Conservation (phyloP, 1,284 basidiomycete genomes). For the Xerocomus amazonicus region DNA sequence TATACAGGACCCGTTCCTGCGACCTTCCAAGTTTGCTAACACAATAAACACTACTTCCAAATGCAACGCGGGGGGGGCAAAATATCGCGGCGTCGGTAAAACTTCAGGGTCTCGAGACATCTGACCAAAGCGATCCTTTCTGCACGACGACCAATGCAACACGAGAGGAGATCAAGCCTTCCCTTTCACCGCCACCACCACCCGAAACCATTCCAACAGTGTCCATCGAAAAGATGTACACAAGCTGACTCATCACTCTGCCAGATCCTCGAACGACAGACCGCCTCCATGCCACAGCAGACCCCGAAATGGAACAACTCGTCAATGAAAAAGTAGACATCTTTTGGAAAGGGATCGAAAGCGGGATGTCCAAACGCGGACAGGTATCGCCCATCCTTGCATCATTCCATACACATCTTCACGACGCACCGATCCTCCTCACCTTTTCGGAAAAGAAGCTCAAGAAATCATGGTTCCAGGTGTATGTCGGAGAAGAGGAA, state of each 20-base stretch:
- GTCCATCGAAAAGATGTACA: conserved; percentile 36
- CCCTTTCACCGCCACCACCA: neutral
- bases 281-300: conserved; percentile 64
- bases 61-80: too few relatives aligned
- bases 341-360: conserved; percentile 73
- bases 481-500: conserved; percentile 69
- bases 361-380: conserved; percentile 58
- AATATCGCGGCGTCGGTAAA: too few relatives aligned
- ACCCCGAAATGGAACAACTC: conserved; percentile 61
- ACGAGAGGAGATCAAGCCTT: too few relatives aligned
- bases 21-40: too few relatives aligned
- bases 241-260: too few relatives aligned
- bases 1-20: too few relatives aligned
- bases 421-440: conserved; percentile 51
- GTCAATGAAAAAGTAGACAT: conserved; percentile 71
- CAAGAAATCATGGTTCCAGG: conserved; percentile 71
- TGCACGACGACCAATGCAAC: too few relatives aligned
- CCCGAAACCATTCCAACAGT: conserved; percentile 40
- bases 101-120: too few relatives aligned
- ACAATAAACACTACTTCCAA: too few relatives aligned
- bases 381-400: conserved; percentile 43
- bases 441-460: conserved; percentile 71
- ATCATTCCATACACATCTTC: too few relatives aligned
- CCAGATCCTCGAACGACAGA: conserved; percentile 73
- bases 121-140: too few relatives aligned